These are phyloP conservation scores for Coniosporium tulheliwenetii DNA, from an alignment of 2,329 filamentous ascomycete genomes.

Conservation along the genomic window DNA sequence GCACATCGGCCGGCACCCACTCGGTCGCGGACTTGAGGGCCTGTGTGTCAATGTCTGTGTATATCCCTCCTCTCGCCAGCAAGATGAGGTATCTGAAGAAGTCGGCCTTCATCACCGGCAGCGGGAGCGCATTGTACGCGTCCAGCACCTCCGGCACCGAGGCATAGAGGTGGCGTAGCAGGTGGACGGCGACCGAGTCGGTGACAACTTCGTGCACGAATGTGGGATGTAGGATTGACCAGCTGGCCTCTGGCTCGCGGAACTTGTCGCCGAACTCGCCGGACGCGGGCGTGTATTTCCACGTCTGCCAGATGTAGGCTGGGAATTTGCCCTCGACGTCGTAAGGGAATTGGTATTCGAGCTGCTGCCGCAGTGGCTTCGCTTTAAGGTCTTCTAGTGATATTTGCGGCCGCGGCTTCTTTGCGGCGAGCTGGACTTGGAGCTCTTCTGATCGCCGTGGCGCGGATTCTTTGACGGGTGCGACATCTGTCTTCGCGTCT, in stretches of 20 bases:
- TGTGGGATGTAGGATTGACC: slow-evolving; percentile 72
- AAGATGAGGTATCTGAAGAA: slow-evolving; percentile 56
- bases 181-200: slow-evolving; percentile 67
- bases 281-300: slow-evolving; percentile 73
- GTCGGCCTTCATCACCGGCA: slow-evolving; percentile 43
- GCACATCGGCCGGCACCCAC: slow-evolving; percentile 71
- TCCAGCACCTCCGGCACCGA: slow-evolving; percentile 37
- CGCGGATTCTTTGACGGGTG: slow-evolving; percentile 10
- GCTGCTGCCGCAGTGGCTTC: slow-evolving; percentile 61
- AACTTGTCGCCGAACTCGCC: slow-evolving; percentile 59
- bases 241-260: slow-evolving; percentile 72
- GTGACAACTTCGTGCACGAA: slow-evolving; percentile 96
- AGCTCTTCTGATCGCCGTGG: slow-evolving; percentile 11
- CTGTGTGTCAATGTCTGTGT: slow-evolving; percentile 69
- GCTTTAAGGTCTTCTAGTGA: slow-evolving; percentile 53
- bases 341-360: slow-evolving; percentile 90
- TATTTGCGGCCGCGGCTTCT: slow-evolving; percentile 40
- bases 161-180: slow-evolving; percentile 77
- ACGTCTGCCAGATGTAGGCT: slow-evolving; percentile 98
- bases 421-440: slow-evolving; percentile 9
- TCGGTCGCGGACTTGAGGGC: slow-evolving; percentile 70
- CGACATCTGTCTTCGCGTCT: slow-evolving; percentile 3
- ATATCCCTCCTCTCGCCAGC: slow-evolving; percentile 65
- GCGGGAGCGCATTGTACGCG: slow-evolving; percentile 31
- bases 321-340: slow-evolving; percentile 79